Base-by-base conservation (phyloP, 352 stramenopile genomes). In the Globisporangium lucens region DNA sequence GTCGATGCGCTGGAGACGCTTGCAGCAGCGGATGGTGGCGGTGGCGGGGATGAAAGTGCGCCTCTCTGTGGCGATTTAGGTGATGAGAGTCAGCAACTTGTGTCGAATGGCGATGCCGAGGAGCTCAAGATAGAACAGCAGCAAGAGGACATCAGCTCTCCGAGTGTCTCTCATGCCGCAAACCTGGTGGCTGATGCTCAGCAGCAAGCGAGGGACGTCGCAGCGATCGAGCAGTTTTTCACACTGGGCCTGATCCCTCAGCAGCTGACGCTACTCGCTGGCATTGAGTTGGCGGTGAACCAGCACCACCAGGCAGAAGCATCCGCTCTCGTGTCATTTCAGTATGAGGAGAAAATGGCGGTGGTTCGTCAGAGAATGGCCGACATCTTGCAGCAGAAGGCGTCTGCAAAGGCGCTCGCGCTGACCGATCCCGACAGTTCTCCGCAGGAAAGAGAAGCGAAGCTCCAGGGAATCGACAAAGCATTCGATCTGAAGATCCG, bases 151-250 rank as follows among this genome's bases (percentile, higher is more conserved):
- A 49, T n/a, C 6, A 55, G 20, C 13, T 20, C n/a, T 29, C n/a
- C n/a, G 20, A 55, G 9, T 13, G 46, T 13, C n/a, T 15, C 13
- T 15, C 12, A 5, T 27, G 53, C 22, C 4, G 4, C 56, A 27
- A 49, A 41, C 36, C 4, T 41, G 17, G 20, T 47, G 29, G 9
- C 58, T 61, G 51, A 64, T 22, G 27, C 36, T 30, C 53, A 55
- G 20, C 79, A 91, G 62, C 78, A 89, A 69, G 66, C 76, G 35
- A 65, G 61, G 6, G 84, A 92, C 46, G 59, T 87, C 2, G 63
- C 64, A 20, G 79, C 82, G 12, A 72, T 92, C n/a, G 79, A 89
- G 47, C 76, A 88, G 35, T 68, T 94, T 8, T 81, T 94, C 47
- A 71, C 71, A 17, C 74, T 78, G 51, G 71, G 70, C 0, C 63